A percentile compares a stretch with the other conserved stretches of the same genome.
Conservation (phyloP, 208 protist species). For the Leishmania tarentolae region DNA sequence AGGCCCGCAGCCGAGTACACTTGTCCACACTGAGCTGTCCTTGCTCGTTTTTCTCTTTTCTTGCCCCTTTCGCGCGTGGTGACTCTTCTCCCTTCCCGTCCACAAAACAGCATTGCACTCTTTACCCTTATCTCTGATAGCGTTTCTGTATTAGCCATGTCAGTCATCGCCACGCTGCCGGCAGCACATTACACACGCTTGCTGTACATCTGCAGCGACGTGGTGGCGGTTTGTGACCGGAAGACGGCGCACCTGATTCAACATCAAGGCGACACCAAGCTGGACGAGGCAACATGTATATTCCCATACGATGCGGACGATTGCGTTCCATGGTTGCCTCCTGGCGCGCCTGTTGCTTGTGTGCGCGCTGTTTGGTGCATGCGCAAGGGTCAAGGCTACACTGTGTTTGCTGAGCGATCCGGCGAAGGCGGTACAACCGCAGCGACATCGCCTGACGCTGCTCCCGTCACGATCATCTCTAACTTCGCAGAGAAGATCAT, state of each 20-base stretch:
- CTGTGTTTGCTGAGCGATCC: constrained; percentile 18
- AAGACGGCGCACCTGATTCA: constrained; percentile 41
- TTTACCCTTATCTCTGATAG: not conserved
- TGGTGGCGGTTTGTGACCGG: constrained; percentile 46
- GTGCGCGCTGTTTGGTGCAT: constrained; percentile 20
- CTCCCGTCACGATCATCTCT: constrained; percentile 11
- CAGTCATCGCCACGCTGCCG: constrained; percentile 42
- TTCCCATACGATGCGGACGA: constrained; percentile 29
- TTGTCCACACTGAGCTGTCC: not conserved
- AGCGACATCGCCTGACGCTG: constrained; percentile 1
- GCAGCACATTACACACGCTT: constrained; percentile 52
- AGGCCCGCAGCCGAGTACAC: not conserved
- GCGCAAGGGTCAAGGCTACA: constrained; percentile 14
- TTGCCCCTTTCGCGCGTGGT: not conserved
- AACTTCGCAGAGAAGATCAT: constrained; percentile 17
- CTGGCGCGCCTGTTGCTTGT: constrained; percentile 16
- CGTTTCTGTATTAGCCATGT: constrained; percentile 16
- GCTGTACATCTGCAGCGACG: constrained; percentile 29
- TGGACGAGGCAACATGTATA: constrained; percentile 24
- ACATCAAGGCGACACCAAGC: constrained; percentile 3
- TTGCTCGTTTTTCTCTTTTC: too few relatives aligned
- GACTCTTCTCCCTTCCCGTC: not conserved
- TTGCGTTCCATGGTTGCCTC: constrained; percentile 54
- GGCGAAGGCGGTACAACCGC: constrained; percentile 3
- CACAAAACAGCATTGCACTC: not conserved